phyloP scores from a whole-genome alignment of 2,329 filamentous ascomycete genomes.

The Didymella segeticola region DNA sequence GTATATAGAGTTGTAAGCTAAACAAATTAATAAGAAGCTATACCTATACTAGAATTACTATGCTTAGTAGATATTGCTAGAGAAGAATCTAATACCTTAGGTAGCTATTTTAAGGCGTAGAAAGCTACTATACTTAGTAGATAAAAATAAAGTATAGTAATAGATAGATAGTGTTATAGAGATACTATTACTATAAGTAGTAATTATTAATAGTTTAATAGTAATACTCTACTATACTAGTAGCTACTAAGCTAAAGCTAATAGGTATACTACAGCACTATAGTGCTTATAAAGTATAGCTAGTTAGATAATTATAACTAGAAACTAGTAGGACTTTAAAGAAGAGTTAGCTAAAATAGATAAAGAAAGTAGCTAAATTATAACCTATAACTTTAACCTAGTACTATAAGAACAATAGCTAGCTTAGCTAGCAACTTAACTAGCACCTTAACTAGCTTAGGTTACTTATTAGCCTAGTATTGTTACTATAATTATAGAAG shows the following conservation, averaged over 20 bases:
- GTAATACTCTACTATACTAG: slow-evolving; percentile 7
- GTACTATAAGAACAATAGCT: background rate
- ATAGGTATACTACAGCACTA: slow-evolving; percentile 9
- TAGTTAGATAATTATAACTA: background rate
- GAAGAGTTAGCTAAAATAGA: background rate
- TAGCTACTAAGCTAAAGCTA: background rate
- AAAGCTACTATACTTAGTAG: background rate
- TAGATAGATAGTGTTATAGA: slow-evolving; percentile 6
- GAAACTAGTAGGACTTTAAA: slow-evolving; percentile 5
- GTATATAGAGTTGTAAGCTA: background rate
- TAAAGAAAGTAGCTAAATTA: background rate
- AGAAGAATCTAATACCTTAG: background rate
- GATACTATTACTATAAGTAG: background rate
- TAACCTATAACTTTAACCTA: background rate
- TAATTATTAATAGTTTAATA: slow-evolving; percentile 3
- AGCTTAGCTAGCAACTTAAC: background rate
- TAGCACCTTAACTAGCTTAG: background rate
- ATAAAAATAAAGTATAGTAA: background rate
- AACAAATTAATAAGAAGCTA: background rate
- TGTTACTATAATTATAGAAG: background rate
- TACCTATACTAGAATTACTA: background rate
- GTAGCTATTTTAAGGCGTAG: background rate
- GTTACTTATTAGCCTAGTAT: background rate
- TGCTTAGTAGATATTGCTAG: background rate
- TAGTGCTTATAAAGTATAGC: background rate